Evolutionary conservation across 257 asterid species (phyloP), one percentile per base, ranked within the genome.

Genomic region (Salvia rosmarinus): DNA sequence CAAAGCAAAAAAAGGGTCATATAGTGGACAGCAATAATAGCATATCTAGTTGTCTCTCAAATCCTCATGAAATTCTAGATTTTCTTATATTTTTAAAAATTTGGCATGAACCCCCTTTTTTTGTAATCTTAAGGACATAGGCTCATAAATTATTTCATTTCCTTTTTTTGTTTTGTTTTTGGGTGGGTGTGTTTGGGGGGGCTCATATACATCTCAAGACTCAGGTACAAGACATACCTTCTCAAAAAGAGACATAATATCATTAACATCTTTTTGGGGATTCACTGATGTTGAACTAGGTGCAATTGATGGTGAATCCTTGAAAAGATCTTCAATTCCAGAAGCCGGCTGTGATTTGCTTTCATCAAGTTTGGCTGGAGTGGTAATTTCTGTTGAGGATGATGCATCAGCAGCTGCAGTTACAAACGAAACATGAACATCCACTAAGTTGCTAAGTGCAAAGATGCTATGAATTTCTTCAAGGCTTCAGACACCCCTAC

Each of bases 191-290:
- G 60, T 51, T 30, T 12, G 12, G 8, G 13, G 54, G 2, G 43
- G 47, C 63, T 66, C 21, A 12, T 28, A 42, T 20, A 40, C 37
- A 21, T 62, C n/a, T 23, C 28, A 58, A 32, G 47, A 59, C 68
- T 78, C 43, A 11, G 47, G 55, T 14, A 72, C 35, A 65, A 52
- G 56, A 43, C 79, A 43, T 83, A 94, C 99, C 99, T 94, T 89
- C 79, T 94, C 99, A 73, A 94, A 94, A 47, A 94, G 97, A 81
- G 96, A 89, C 99, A 94, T 86, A 58, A 94, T 94, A 78, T 94
- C 99, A 35, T 75, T 94, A 60, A 80, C 87, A 84, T 89, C 95
- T 70, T 85, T 94, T 71, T 82, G 87, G 75, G 91, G 95, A 82
- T 73, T 88, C 71, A 66, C 82, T 34, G 85, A 50, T 23, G 55